Percentiles rank a stretch among this genome's conserved stretches.
These are phyloP conservation scores for Obba rivulosa DNA, from an alignment of 768 basidiomycete species.

Conservation along the genomic window DNA sequence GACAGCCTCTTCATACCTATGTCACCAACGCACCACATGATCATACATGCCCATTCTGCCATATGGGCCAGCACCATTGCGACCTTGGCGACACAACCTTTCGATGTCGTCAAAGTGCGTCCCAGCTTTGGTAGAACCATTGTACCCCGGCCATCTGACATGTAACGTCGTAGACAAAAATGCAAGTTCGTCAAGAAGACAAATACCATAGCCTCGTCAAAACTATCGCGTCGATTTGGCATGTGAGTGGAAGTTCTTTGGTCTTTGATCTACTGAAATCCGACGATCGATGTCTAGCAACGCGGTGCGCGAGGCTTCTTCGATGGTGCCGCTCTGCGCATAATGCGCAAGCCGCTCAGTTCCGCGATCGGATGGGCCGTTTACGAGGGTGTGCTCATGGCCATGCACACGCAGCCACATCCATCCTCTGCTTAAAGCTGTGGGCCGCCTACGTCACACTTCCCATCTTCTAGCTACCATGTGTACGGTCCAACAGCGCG, in stretches of 20 bases:
- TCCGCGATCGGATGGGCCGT: slow-evolving; percentile 92
- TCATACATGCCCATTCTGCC: slow-evolving; percentile 61
- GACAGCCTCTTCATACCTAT: slow-evolving; percentile 19
- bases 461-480: no score
- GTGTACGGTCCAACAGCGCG: no score
- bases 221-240: slow-evolving; percentile 63
- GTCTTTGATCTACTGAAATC: not conserved
- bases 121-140: not conserved
- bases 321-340: slow-evolving; percentile 76
- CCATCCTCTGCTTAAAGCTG: no score
- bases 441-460: no score
- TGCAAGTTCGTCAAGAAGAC: slow-evolving; percentile 82
- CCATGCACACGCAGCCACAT: slow-evolving; percentile 28
- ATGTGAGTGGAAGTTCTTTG: slow-evolving; percentile 37
- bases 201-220: slow-evolving; percentile 67
- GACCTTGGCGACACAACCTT: slow-evolving; percentile 84
- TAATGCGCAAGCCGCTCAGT: slow-evolving; percentile 81
- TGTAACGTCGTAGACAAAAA: slow-evolving; percentile 58
- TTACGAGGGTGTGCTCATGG: slow-evolving; percentile 73
- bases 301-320: slow-evolving; percentile 79
- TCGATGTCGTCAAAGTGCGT: slow-evolving; percentile 85
- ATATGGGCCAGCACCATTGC: slow-evolving; percentile 81
- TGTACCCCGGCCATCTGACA: not conserved
- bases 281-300: slow-evolving; percentile 43
- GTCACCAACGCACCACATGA: slow-evolving; percentile 40